Base-by-base conservation (phyloP, 345 rosid genomes). In the Anacardium occidentale region DNA sequence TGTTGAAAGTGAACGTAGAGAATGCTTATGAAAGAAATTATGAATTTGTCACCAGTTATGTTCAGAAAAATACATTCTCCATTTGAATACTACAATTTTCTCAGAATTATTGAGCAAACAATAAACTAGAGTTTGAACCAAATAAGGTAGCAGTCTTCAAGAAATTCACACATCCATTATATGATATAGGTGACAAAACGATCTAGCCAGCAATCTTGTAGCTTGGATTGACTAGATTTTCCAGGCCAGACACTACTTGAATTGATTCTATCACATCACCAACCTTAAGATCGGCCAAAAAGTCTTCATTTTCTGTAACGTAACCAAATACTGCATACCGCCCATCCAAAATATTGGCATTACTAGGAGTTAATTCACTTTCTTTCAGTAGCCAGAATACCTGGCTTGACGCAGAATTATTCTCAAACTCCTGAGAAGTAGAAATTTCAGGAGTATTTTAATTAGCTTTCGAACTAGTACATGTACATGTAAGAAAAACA, bases 351-450 rank as follows among this genome's bases (percentile, higher is more conserved):
- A 95, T 95, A 69, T 95, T 92, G 56, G 99, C 92, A 48, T 91
- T 92, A 80, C 99, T 92, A 14, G 98, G 99, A 14, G 98, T 95
- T 61, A 95, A 90, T 70, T 95, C 99, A 76, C 99, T 95, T 83
- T 95, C 98, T 86, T 95, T 95, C 58, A 95, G 82, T 55, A 95
- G 85, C 98, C 99, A 95, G 77, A 95, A 95, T 56, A 95, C 69
- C 78, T 95, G 98, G 81, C 99, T 95, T 73, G 99, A 95, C 24
- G 85, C 98, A 10, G 98, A 92, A 78, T 95, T 91, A 81, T 87
- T 69, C 87, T 92, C 98, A 70, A 95, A 92, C 83, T 95, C 99
- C 99, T 92, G 93, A 61, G 5, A 24, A 64, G 48, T 45, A 52
- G 10, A 21, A 50, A 51, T 50, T 24, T 26, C 66, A 20, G 75